These are phyloP conservation scores for Apiospora pterosperma DNA, from an alignment of 2,329 filamentous ascomycete genomes.

Conservation along the genomic window DNA sequence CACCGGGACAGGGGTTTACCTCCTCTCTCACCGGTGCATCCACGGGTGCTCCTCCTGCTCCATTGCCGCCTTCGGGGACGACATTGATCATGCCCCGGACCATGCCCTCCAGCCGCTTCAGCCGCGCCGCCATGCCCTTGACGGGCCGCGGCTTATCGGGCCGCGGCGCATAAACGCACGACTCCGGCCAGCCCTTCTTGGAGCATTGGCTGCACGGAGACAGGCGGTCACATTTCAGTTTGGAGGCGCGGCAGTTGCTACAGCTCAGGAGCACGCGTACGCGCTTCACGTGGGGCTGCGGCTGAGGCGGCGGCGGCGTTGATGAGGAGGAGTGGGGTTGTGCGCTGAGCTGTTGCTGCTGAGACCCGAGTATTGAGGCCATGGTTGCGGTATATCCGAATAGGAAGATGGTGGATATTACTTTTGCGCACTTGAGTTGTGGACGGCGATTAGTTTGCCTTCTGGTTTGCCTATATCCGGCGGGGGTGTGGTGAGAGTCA, in stretches of 20 bases:
- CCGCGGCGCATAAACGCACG: conserved; percentile 48
- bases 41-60: too few relatives aligned
- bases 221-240: conserved; percentile 54
- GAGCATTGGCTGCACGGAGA: conserved; percentile 50
- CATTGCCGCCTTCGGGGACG: conserved; percentile 15
- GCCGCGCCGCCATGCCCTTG: conserved; percentile 50
- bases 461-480: neutral
- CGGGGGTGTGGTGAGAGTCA: neutral
- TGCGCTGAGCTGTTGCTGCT: neutral
- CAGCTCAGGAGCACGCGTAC: conserved; percentile 50
- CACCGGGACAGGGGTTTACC: conserved; percentile 18
- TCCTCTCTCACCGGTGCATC: neutral
- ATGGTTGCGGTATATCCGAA: neutral
- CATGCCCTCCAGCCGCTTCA: conserved; percentile 55
- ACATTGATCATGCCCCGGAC: conserved; percentile 52
- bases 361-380: neutral
- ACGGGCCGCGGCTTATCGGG: conserved; percentile 36
- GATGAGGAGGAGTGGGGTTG: neutral
- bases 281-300: conserved; percentile 33
- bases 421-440: neutral
- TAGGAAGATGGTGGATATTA: neutral
- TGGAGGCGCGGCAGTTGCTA: conserved; percentile 48
- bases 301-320: neutral
- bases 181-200: conserved; percentile 43
- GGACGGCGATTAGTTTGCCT: neutral